These are phyloP conservation scores for Mortierella hygrophila DNA, from an alignment of 192 early-diverging fungal genomes.

Conservation along the genomic window DNA sequence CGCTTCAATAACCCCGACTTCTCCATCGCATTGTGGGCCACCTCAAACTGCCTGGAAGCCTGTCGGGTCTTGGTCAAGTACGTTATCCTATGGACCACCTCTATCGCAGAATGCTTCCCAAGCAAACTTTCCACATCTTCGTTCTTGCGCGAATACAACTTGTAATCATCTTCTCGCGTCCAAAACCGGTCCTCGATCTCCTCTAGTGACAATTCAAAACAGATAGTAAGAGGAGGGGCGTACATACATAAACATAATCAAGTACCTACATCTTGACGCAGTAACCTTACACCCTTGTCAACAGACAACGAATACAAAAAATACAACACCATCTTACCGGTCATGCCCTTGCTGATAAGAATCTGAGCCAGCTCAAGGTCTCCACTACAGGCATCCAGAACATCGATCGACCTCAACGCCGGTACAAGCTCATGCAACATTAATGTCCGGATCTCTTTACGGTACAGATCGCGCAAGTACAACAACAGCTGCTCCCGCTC, in stretches of 20 bases:
- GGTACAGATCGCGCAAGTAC: conserved; percentile 13
- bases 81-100: conserved; percentile 1
- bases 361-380: conserved; percentile 9
- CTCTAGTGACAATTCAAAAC: conserved; percentile 9
- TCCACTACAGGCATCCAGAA: conserved; percentile 31
- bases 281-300: background rate
- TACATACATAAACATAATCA: background rate
- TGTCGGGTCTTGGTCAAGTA: conserved; percentile 29
- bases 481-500: conserved; percentile 10
- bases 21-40: background rate
- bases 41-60: conserved; percentile 15
- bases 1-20: conserved; percentile 15
- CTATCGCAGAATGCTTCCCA: conserved; percentile 14
- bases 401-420: conserved; percentile 30
- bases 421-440: conserved; percentile 25
- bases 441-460: conserved; percentile 15
- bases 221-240: background rate
- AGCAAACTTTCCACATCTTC: conserved; percentile 21
- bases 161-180: conserved; percentile 34
- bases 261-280: background rate
- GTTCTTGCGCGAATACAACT: conserved; percentile 12
- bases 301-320: background rate
- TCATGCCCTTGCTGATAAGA: conserved; percentile 19
- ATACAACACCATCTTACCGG: background rate
- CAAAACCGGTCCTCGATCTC: conserved; percentile 20